Conservation (phyloP, 805 yeast genomes). For the Ogataea sp. region DNA sequence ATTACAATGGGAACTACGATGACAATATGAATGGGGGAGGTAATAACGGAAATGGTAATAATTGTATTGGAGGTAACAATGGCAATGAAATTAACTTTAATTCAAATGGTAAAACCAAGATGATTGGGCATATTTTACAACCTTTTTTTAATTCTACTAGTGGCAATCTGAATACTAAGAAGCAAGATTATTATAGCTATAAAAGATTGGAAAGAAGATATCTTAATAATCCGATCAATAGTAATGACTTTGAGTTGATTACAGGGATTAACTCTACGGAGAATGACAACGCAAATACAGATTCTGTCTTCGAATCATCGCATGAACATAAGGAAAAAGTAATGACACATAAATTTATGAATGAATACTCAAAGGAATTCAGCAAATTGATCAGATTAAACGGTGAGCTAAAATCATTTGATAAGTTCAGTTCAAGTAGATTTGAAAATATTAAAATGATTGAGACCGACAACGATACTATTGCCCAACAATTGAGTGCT, state of each 20-base stretch:
- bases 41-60: not conserved
- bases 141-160: slow-evolving; percentile 12
- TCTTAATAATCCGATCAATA: slow-evolving; percentile 56
- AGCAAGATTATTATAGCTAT: slow-evolving; percentile 41
- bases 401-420: slow-evolving; percentile 39
- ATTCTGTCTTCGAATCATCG: slow-evolving; percentile 1
- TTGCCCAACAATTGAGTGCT: too few relatives aligned
- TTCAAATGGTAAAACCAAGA: slow-evolving; percentile 16
- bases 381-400: slow-evolving; percentile 33
- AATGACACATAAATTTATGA: slow-evolving; percentile 57
- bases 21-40: slow-evolving; percentile 1
- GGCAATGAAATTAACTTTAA: slow-evolving; percentile 13
- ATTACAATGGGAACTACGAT: not conserved
- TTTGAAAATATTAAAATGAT: slow-evolving; percentile 36
- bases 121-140: slow-evolving; percentile 22
- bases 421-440: slow-evolving; percentile 29
- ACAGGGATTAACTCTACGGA: too few relatives aligned
- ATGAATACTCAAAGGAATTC: slow-evolving; percentile 43
- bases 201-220: slow-evolving; percentile 62
- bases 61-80: slow-evolving; percentile 7
- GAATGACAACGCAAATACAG: too few relatives aligned
- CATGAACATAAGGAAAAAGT: slow-evolving; percentile 28
- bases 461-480: slow-evolving; percentile 33
- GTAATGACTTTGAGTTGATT: slow-evolving; percentile 18
- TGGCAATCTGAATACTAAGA: slow-evolving; percentile 9